Percentiles rank a stretch among this genome's conserved stretches.
Evolutionary conservation across 1,284 basidiomycete genomes (phyloP).

Genomic region (Melampsora larici-populina): DNA sequence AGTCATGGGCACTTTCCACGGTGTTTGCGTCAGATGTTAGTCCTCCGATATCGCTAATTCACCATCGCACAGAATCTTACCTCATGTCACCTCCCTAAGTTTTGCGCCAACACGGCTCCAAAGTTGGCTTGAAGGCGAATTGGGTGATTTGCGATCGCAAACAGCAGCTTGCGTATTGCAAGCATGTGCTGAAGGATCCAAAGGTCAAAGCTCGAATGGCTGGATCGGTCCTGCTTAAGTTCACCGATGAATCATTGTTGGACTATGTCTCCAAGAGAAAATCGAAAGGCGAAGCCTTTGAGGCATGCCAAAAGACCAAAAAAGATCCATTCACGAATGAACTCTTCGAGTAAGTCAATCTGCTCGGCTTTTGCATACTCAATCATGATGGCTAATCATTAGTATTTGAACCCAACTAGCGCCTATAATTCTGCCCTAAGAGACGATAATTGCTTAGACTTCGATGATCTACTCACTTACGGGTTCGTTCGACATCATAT

Average conservation of each 20-base stretch:
- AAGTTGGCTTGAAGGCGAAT: not conserved
- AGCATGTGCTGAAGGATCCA: slow-evolving; percentile 63
- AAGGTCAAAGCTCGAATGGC: slow-evolving; percentile 57
- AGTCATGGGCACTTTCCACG: slow-evolving; percentile 73
- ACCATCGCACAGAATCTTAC: slow-evolving; percentile 69
- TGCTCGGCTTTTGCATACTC: not conserved
- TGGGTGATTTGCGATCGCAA: slow-evolving; percentile 9
- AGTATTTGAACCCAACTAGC: slow-evolving; percentile 55
- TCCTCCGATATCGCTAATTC: slow-evolving; percentile 66
- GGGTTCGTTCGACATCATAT: slow-evolving; percentile 52
- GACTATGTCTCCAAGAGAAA: slow-evolving; percentile 77
- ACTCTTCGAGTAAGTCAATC: slow-evolving; percentile 44
- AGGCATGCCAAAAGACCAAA: slow-evolving; percentile 47
- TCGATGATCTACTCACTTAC: slow-evolving; percentile 79
- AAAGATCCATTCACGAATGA: slow-evolving; percentile 42
- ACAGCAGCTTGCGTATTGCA: slow-evolving; percentile 57
- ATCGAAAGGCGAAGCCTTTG: slow-evolving; percentile 65
- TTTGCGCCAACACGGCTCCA: not conserved
- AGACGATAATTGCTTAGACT: slow-evolving; percentile 73
- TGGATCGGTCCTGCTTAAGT: not conserved
- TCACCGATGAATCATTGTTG: slow-evolving; percentile 56
- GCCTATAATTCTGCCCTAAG: slow-evolving; percentile 68
- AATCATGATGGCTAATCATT: slow-evolving; percentile 54
- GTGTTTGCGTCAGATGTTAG: slow-evolving; percentile 69
- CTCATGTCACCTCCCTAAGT: slow-evolving; percentile 65